Base-by-base conservation (phyloP, 176 grass and related monocot genomes). In the Rhynchospora breviuscula region DNA sequence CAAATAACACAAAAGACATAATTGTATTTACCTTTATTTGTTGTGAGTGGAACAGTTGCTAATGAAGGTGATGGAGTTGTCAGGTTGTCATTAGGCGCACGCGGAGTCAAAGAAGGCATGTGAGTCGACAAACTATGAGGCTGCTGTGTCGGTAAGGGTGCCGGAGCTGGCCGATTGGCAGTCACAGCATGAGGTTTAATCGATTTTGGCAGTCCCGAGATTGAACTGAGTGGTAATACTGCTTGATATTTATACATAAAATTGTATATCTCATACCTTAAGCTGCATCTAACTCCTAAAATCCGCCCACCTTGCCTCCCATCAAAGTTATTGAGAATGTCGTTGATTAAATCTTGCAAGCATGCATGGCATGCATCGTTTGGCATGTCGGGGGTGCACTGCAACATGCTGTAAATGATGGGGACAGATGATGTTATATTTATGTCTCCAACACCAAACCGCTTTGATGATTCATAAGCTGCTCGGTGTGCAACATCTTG, bases 361-460 rank as follows among this genome's bases (percentile, higher is more conserved):
- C 92, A 94, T 3, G 7, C 0, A n/a, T 35, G 17, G 71, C 92
- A 92, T 18, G 65, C 45, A 15, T 6, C 40, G 4, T 22, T 73
- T 7, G 80, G 17, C 33, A 90, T 29, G 86, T 95, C 88, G 15
- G 84, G 26, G 12, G 86, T 88, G 84, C 93, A 95, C 90, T 95
- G 90, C 21, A 48, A 74, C 62, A 87, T 63, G 40, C 85, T 81
- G 56, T 91, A 94, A 53, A 94, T 90, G 18, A 29, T 68, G 2
- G 82, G 88, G 4, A 48, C 15, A 2, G 0, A 15, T 18, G n/a
- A 23, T 33, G 78, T 74, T 56, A 84, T 18, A n/a, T 85, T 88
- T 43, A 52, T 45, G 17, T 79, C 59, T 14, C 88, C 93, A 8
- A 81, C 87, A 0, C 82, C 88, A 78, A 95, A 90, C 33, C 23